phyloP scores from a whole-genome alignment of 1,139 yeast species.

The Scheffersomyces parashehatae region DNA sequence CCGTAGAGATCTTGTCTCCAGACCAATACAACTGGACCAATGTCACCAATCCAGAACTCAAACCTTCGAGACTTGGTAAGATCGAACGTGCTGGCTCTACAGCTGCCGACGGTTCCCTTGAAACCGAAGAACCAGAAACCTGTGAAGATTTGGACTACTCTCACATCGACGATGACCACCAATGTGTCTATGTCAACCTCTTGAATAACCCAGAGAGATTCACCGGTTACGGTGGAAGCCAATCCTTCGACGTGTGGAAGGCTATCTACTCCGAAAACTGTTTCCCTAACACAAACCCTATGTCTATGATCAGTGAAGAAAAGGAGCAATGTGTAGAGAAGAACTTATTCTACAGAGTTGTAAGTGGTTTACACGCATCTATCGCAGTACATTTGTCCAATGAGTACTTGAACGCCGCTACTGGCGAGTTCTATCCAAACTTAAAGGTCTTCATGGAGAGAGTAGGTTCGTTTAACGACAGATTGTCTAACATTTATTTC shows the following conservation, averaged over 20 bases:
- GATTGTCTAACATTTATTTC: constrained; percentile 86
- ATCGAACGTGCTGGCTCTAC: constrained; percentile 25
- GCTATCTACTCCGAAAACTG: constrained; percentile 92
- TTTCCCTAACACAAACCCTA: constrained; percentile 56
- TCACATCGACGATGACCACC: constrained; percentile 59
- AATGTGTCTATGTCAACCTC: constrained; percentile 81
- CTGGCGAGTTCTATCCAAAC: constrained; percentile 84
- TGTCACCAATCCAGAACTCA: constrained; percentile 65
- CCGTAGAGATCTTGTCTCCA: constrained; percentile 68
- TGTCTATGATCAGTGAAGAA: constrained; percentile 34
- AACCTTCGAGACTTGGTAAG: constrained; percentile 71
- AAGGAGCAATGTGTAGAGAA: constrained; percentile 75
- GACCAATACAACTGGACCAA: constrained; percentile 60
- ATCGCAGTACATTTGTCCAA: constrained; percentile 91
- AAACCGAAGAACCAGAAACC: constrained; percentile 29
- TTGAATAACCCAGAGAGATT: constrained; percentile 92
- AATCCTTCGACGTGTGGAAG: constrained; percentile 89
- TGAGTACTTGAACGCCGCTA: constrained; percentile 72
- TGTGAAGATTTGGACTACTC: constrained; percentile 53
- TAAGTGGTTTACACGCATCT: constrained; percentile 95
- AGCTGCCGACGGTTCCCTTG: constrained; percentile 15
- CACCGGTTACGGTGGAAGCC: constrained; percentile 94
- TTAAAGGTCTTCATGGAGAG: constrained; percentile 80
- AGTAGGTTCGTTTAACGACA: constrained; percentile 87
- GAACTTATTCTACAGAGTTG: constrained; percentile 79